These are phyloP conservation scores for Arabidopsis hybrid DNA, from an alignment of 441 rosid species.

Conservation along the genomic window DNA sequence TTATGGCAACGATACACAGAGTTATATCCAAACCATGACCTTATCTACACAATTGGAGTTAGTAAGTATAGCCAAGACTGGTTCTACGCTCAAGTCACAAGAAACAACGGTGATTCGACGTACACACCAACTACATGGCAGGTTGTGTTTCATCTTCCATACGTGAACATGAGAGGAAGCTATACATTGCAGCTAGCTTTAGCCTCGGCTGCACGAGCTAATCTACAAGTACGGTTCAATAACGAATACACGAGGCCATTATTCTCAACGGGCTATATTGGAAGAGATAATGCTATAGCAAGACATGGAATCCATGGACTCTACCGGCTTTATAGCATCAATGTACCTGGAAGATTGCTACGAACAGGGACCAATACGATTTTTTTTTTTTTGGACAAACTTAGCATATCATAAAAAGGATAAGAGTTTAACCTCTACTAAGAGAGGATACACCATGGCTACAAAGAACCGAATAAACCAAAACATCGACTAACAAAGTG, in stretches of 20 bases:
- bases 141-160: slow-evolving; percentile 55
- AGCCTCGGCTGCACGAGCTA: slow-evolving; percentile 58
- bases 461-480: no score
- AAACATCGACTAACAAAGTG: no score
- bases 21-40: slow-evolving; percentile 36
- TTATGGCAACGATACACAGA: slow-evolving; percentile 42
- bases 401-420: no score
- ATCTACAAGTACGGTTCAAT: slow-evolving; percentile 66
- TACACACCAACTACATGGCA: slow-evolving; percentile 66
- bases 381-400: no score
- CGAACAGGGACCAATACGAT: slow-evolving; percentile 43
- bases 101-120: slow-evolving; percentile 40
- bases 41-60: slow-evolving; percentile 38
- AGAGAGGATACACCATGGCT: no score
- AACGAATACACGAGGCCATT: slow-evolving; percentile 23
- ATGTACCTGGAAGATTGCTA: slow-evolving; percentile 47
- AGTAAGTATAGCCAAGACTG: slow-evolving; percentile 39
- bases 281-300: slow-evolving; percentile 61
- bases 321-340: slow-evolving; percentile 55
- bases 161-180: slow-evolving; percentile 38
- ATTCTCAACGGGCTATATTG: slow-evolving; percentile 49
- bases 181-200: slow-evolving; percentile 70
- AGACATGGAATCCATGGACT: slow-evolving; percentile 74
- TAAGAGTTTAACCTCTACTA: no score
- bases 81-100: slow-evolving; percentile 48